Evolutionary conservation across 2,329 filamentous ascomycete genomes (phyloP), one percentile per base, ranked within the genome.

Genomic region (Leptographium radiaticola): DNA sequence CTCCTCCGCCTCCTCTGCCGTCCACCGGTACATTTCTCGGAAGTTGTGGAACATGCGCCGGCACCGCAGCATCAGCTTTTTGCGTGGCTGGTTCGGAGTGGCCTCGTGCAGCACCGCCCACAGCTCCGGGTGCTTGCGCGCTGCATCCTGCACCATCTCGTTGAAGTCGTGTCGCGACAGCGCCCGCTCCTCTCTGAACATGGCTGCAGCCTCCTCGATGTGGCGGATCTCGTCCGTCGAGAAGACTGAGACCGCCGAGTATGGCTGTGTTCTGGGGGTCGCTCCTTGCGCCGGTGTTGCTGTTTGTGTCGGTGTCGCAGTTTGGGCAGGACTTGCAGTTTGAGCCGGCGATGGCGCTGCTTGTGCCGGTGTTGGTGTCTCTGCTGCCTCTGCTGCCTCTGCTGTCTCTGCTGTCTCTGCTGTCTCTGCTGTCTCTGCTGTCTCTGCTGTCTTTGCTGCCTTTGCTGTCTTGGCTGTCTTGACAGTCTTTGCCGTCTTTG

Each of bases 31-130:
- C 36, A 80, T 77, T 6, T 75, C 76, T 13, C 76, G 73, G 61
- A 75, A 86, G 56, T 83, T 83, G 67, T 87, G 81, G 58, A 81
- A 88, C 33, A 76, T 74, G 52, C 82, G 76, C 49, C 83, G 76
- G 36, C 77, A 77, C 57, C 77, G 71, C 53, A 76, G 73, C 55
- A 78, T 75, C 9, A 83, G 64, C 60, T 77, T 79, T 56, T 74
- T 70, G 12, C 75, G 70, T n/a, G 71, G 68, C 12, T 78, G 70
- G 47, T 74, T 66, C 0, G 76, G 75, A 54, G 75, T 75, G 10
- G 70, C 69, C 4, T 70, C 67, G 46, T 68, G 67, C n/a, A 83
- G 66, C 4, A 61, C 60, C 16, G 66, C 62, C 78, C 79, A 83
- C 10, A 84, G 68, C 12, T 73, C 67, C 7, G 64, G 62, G 54